A percentile compares a stretch with the other conserved stretches of the same genome.
Conservation (phyloP, 2,329 filamentous ascomycete genomes). For the Pochonia chlamydosporia region DNA sequence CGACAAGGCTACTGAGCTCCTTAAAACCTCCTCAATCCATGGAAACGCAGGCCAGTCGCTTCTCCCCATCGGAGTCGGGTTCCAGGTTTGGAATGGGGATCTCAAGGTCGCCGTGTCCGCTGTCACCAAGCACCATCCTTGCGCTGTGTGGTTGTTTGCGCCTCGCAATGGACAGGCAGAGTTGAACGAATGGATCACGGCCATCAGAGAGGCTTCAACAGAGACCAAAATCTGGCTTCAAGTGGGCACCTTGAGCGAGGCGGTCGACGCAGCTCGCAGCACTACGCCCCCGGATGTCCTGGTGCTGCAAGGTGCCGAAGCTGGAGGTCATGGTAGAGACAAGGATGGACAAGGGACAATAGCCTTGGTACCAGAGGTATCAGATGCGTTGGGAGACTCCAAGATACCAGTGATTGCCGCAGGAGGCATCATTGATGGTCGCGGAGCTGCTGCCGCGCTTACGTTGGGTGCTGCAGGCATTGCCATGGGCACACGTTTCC, state of each 20-base stretch:
- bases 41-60: slow-evolving; percentile 6
- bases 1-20: slow-evolving; percentile 18
- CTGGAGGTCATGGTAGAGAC: slow-evolving; percentile 46
- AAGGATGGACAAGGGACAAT: slow-evolving; percentile 38
- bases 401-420: slow-evolving; percentile 43
- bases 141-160: slow-evolving; percentile 44
- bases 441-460: slow-evolving; percentile 43
- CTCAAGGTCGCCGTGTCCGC: slow-evolving; percentile 23
- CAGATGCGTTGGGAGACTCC: slow-evolving; percentile 29
- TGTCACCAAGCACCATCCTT: slow-evolving; percentile 24
- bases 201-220: slow-evolving; percentile 32
- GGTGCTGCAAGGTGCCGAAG: slow-evolving; percentile 47
- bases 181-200: slow-evolving; percentile 37
- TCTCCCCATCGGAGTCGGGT: slow-evolving; percentile 42
- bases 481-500: slow-evolving; percentile 59
- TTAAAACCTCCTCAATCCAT: slow-evolving; percentile 13
- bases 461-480: slow-evolving; percentile 47
- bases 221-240: slow-evolving; percentile 47
- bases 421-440: slow-evolving; percentile 46
- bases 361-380: slow-evolving; percentile 43
- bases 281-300: slow-evolving; percentile 38
- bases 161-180: slow-evolving; percentile 29
- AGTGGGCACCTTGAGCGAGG: slow-evolving; percentile 42
- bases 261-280: slow-evolving; percentile 31
- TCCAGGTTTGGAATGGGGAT: slow-evolving; percentile 38